Base-by-base conservation (phyloP, 2,329 filamentous ascomycete genomes). In the Stagonosporopsis vannaccii region DNA sequence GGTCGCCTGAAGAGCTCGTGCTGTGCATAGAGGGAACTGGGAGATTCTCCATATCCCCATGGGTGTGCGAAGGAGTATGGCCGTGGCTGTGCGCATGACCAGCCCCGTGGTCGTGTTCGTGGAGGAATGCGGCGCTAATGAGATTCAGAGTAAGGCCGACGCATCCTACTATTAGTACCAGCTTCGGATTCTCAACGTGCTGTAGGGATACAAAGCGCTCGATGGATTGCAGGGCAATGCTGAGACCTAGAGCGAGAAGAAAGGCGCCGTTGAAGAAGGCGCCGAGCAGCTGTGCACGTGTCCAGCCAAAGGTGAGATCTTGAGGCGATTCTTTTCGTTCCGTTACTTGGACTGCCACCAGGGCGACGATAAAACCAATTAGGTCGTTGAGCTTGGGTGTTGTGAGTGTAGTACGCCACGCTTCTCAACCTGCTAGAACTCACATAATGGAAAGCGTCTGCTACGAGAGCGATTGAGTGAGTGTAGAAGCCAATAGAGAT, bases 221-320 rank as follows among this genome's bases (percentile, higher is more conserved):
- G 46, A 92, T 81, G 0, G 89, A 87, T 68, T 92, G 90, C 2
- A 92, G 77, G 30, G 89, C 82, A 45, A 92, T 90, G 71, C 88
- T 91, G 32, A 92, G 74, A 1, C 88, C 88, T 2, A 93, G 78
- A 0, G 88, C 89, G 15, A 92, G 74, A 1, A 93, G 81, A 56
- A 93, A 90, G 1, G 88, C 86, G 13, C 90, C 90, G 66, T 93
- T 93, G 81, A 92, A 93, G 74, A 93, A 93, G 20, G 89, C 88
- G 5, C 90, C 90, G 0, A 93, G 79, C 1, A 92, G 73, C n/a
- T 85, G 84, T 15, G 89, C 88, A 28, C 90, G 83, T 53, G 90
- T 87, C 89, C 89, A 92, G n/a, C 90, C 90, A 63, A 90, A 92
- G 0, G 89, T 85, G 15, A 90, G 79, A 9, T 79, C 80, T 58